Conservation (phyloP, 2,329 filamentous ascomycete species). For the Penicillium italicum region DNA sequence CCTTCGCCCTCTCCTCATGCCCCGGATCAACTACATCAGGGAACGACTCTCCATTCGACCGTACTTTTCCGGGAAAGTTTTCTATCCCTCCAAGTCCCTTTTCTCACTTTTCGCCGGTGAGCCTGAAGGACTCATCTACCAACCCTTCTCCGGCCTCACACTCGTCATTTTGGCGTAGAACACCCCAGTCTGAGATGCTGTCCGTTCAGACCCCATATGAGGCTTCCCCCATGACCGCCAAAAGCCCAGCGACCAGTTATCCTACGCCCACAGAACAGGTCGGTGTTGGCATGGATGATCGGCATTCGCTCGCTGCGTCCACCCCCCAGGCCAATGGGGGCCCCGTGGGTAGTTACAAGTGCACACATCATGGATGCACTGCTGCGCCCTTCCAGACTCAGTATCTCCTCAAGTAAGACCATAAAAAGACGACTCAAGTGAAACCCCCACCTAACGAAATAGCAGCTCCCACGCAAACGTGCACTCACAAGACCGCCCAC, state of each 20-base stretch:
- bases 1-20: slow-evolving; percentile 24
- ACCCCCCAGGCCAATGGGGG: slow-evolving; percentile 25
- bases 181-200: slow-evolving; percentile 27
- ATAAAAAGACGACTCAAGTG: neutral
- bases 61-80: slow-evolving; percentile 30
- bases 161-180: slow-evolving; percentile 27
- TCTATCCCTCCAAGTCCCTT: slow-evolving; percentile 36
- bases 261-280: slow-evolving; percentile 41
- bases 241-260: slow-evolving; percentile 38
- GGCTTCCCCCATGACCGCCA: slow-evolving; percentile 28
- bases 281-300: slow-evolving; percentile 20
- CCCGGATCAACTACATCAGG: slow-evolving; percentile 27
- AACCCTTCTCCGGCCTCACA: slow-evolving; percentile 37
- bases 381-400: slow-evolving; percentile 62
- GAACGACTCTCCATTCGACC: slow-evolving; percentile 30
- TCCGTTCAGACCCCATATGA: slow-evolving; percentile 31
- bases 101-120: slow-evolving; percentile 39
- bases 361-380: slow-evolving; percentile 54
- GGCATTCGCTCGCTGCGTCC: slow-evolving; percentile 19
- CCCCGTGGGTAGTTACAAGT: slow-evolving; percentile 46
- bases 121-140: slow-evolving; percentile 35
- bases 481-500: slow-evolving; percentile 60
- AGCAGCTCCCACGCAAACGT: slow-evolving; percentile 55
- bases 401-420: slow-evolving; percentile 59
- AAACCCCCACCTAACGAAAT: slow-evolving; percentile 3